Base-by-base conservation (phyloP, 805 yeast genomes). In the Yarrowia deformans region DNA sequence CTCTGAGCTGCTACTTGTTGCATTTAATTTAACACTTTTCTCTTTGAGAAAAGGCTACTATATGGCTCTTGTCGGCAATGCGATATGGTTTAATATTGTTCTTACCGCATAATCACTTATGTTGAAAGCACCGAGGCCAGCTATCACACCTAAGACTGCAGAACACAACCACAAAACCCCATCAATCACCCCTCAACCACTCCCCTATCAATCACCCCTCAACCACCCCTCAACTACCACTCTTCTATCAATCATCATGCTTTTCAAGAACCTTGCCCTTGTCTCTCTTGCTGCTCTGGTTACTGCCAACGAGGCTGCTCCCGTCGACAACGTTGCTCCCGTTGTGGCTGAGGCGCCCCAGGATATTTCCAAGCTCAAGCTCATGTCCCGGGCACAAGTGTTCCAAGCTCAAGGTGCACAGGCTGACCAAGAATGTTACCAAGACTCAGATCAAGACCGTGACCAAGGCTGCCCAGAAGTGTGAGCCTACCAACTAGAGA, bases 381-480 rank as follows among this genome's bases (percentile, higher is more conserved):
- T 2, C 49, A 32, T 58, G 66, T 42, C 66, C 66, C 50, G 34
- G 34, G 50, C 52, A 58, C 50, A 32, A 43, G 40, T 58, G 66
- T 42, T 42, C 66, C 50, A 45, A 54, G 60, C 60, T 46, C 60
- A 54, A 54, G 60, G 52, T 48, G 6, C 52, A 48, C 52, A 37
- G 29, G 48, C 66, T 58, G 40, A 58, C 66, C 66, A 58, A 58
- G 66, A 42, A 58, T 52, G 35, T 58, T 52, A 58, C 66, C 66
- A 58, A 58, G 50, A 34, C 32, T 19, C 18, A 5, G 13, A 13
- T 32, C 19, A 18, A 43, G 43, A 58, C 66, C 40, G 42, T 43
- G 34, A 58, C 66, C 52, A 58, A 58, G 66, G 10, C 39, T 13
- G 66, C 49, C 50, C 13, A n/a, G 40, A 29, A 58, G 66, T 58